phyloP scores from a whole-genome alignment of 179 eudicot genomes.

The Silene noctiflora region DNA sequence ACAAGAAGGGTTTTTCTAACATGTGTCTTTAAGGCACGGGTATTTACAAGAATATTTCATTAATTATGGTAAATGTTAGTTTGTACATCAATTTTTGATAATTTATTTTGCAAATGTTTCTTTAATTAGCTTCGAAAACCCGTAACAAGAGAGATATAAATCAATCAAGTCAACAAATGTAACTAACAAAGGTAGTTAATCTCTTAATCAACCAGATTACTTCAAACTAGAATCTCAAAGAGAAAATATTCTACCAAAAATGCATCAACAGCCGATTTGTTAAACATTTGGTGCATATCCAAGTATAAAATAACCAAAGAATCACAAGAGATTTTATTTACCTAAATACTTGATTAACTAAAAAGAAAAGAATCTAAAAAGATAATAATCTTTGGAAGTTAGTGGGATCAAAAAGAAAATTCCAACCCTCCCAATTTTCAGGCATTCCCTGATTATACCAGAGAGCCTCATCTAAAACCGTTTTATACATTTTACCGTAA shows the following conservation, averaged over 20 bases:
- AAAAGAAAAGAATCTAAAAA: neutral
- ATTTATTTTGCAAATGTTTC: too few relatives aligned
- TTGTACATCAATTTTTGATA: too few relatives aligned
- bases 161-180: neutral
- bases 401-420: neutral
- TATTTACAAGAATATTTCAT: too few relatives aligned
- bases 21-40: too few relatives aligned
- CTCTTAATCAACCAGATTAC: neutral
- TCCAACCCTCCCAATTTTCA: too few relatives aligned
- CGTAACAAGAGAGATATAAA: too few relatives aligned
- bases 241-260: neutral
- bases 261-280: constrained; percentile 10
- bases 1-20: too few relatives aligned
- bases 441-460: too few relatives aligned
- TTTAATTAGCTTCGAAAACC: too few relatives aligned
- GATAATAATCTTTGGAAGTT: neutral
- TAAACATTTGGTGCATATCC: constrained; percentile 9
- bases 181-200: constrained; percentile 5
- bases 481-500: too few relatives aligned
- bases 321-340: neutral
- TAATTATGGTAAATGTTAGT: too few relatives aligned
- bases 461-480: too few relatives aligned
- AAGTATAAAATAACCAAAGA: neutral
- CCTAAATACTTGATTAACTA: neutral
- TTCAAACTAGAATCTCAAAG: neutral